Conservation (phyloP, 2,329 filamentous ascomycete species). For the Penicillium sp. region DNA sequence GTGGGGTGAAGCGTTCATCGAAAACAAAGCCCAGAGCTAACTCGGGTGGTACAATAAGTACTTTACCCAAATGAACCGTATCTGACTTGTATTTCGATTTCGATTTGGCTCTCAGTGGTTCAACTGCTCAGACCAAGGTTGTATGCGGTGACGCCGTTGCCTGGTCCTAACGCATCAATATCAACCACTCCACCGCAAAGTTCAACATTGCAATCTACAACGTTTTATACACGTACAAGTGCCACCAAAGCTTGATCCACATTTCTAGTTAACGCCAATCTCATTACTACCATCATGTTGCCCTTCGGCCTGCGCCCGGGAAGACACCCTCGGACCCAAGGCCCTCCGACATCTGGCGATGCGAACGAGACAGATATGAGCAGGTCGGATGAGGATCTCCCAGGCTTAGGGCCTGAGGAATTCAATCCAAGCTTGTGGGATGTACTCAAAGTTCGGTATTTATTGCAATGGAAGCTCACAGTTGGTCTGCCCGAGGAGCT, state of each 20-base stretch:
- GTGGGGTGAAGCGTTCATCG: neutral
- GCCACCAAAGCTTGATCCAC: neutral
- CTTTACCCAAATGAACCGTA: neutral
- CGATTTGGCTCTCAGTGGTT: neutral
- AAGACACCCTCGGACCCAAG: neutral
- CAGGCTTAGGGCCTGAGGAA: neutral
- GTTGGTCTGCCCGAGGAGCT: constrained; percentile 37
- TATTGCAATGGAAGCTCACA: constrained; percentile 32
- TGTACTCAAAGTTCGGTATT: constrained; percentile 34
- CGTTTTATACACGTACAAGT: neutral
- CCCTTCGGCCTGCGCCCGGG: constrained; percentile 2
- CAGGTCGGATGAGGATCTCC: neutral
- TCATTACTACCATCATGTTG: neutral
- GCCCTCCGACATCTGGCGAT: neutral
- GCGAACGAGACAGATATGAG: neutral
- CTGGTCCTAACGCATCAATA: neutral
- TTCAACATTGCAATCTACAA: neutral
- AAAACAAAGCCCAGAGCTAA: neutral
- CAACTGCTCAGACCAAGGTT: neutral
- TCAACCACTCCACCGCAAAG: neutral
- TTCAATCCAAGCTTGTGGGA: constrained; percentile 34
- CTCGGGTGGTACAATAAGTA: neutral
- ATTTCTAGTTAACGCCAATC: neutral
- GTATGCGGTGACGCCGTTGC: neutral
- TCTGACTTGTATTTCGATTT: neutral